Base-by-base conservation (phyloP, 2,329 filamentous ascomycete genomes). In the Penicillium corylophilum region DNA sequence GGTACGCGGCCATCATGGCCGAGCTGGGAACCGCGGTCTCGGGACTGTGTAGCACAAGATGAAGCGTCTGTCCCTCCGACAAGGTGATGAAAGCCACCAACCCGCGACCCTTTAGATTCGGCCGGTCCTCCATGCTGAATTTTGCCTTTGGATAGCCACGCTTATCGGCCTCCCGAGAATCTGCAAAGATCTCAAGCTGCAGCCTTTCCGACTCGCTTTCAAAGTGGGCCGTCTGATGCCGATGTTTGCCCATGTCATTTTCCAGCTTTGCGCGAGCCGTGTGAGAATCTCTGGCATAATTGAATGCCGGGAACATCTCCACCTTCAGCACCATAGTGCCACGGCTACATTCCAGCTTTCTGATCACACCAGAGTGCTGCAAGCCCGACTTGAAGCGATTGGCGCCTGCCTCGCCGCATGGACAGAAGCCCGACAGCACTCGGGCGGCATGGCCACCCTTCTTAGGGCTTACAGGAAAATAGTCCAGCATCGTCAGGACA, bases 401-500 rank as follows among this genome's bases (percentile, higher is more conserved):
- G 78, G 78, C 59, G 72, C 78, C 54, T 9, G 56, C 52, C 36
- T 70, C 67, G 35, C 60, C 65, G 54, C 68, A 71, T n/a, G 64
- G 60, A 43, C 68, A 71, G 44, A 66, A 70, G 9, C 67, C 67
- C 4, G 68, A 68, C 39, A 71, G 48, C 40, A 66, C 42, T 44
- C 62, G 57, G n/a, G 54, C 56, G 1, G 61, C 55, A 38, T 63
- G 64, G 70, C 59, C 76, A 76, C 46, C 74, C 72, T 79, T 78
- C 45, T 79, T 82, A 64, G 82, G 84, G 10, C 87, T 86, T 1
- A 88, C 79, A 0, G 87, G 87, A 59, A 91, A 90, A 72, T 90
- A 91, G 67, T 91, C 88, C 15, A 88, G 77, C 26, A 91, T 68
- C 49, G 88, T 86, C 10, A 88, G 82, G 0, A 90, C 88, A 1